A percentile compares a stretch with the other conserved stretches of the same genome.
phyloP scores from a whole-genome alignment of 2,329 filamentous ascomycete species.

The Diaporthe ampelina region DNA sequence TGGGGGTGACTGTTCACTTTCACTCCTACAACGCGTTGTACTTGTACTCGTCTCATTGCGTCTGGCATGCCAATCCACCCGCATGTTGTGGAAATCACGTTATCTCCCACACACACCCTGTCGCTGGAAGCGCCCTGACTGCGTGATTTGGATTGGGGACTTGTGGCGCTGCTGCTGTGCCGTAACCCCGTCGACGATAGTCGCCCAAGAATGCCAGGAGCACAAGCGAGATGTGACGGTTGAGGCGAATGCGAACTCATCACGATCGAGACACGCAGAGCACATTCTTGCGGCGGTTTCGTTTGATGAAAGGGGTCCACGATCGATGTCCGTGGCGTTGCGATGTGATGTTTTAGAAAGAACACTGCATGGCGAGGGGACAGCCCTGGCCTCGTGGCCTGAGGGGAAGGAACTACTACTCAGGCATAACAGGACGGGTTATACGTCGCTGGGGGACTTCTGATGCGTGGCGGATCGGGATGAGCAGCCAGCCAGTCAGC shows the following conservation, averaged over 20 bases:
- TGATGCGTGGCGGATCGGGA: background rate
- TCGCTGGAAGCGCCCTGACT: background rate
- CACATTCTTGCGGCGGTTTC: background rate
- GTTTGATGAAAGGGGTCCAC: conserved; percentile 7
- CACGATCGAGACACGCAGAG: background rate
- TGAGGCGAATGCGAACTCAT: background rate
- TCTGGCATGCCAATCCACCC: conserved; percentile 1
- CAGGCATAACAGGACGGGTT: conserved; percentile 12
- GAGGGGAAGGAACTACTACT: background rate
- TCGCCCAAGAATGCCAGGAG: background rate
- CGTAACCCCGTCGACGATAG: background rate
- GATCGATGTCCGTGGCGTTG: background rate
- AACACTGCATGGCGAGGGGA: background rate
- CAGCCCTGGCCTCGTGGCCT: background rate
- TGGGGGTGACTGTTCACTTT: background rate
- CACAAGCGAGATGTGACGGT: conserved; percentile 18
- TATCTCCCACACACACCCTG: conserved; percentile 13
- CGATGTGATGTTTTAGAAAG: conserved; percentile 11
- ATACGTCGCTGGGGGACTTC: background rate
- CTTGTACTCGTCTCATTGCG: background rate
- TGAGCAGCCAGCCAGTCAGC: background rate
- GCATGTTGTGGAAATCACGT: conserved; percentile 37
- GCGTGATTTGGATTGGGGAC: background rate
- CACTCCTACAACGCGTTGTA: background rate
- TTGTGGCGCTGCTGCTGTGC: background rate